These are phyloP conservation scores for Pittosporum tobira DNA, from an alignment of 129 eudicot genomes.

Conservation along the genomic window DNA sequence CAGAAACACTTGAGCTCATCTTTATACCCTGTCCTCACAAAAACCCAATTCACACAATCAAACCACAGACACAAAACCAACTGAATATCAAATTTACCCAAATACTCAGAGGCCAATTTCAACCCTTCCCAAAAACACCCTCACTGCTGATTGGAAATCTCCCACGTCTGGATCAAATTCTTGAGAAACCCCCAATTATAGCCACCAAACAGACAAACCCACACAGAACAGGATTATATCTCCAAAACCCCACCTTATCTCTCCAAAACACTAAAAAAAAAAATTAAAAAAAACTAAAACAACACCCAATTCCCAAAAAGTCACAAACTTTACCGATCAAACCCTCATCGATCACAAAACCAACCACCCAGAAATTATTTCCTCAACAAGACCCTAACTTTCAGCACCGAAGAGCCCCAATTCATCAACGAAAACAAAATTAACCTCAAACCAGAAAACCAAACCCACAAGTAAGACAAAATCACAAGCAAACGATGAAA, in stretches of 20 bases:
- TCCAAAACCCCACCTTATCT: background rate
- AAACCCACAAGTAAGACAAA: slow-evolving; percentile 8
- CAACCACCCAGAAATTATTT: slow-evolving; percentile 21
- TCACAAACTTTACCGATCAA: background rate
- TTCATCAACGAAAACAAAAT: background rate
- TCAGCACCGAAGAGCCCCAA: slow-evolving; percentile 13
- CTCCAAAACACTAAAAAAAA: too few relatives aligned
- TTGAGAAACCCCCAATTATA: background rate
- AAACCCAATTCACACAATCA: slow-evolving; percentile 8
- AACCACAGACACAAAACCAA: background rate
- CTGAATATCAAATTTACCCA: background rate
- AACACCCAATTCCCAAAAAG: background rate
- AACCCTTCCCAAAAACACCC: background rate
- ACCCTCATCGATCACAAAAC: background rate
- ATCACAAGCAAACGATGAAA: background rate
- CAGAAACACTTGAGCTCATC: slow-evolving; percentile 65
- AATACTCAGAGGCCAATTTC: too few relatives aligned
- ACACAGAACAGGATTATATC: background rate
- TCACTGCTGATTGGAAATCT: slow-evolving; percentile 7
- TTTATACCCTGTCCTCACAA: slow-evolving; percentile 1
- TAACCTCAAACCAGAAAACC: slow-evolving; percentile 9
- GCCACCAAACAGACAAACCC: background rate
- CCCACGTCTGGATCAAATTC: background rate
- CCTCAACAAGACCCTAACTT: slow-evolving; percentile 25
- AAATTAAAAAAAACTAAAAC: too few relatives aligned